Percentiles rank a stretch among this genome's conserved stretches.
phyloP scores from a whole-genome alignment of 2,329 filamentous ascomycete species.

The Zymoseptoria crescenta region DNA sequence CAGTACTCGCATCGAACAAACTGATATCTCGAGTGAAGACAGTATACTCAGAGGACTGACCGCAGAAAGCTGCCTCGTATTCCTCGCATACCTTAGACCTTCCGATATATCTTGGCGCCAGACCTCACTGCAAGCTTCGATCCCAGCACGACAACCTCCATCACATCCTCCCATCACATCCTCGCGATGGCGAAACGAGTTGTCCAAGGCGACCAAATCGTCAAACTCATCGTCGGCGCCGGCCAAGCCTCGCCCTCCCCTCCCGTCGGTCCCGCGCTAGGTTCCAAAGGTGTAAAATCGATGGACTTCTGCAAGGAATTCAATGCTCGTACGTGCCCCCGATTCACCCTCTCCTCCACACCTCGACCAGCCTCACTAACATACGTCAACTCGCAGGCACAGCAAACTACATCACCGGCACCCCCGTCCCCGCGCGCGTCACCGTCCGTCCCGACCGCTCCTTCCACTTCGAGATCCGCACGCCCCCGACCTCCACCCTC shows the following conservation, averaged over 20 bases:
- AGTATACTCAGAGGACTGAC: no score
- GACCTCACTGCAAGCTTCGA: background rate
- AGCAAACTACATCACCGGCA: slow-evolving; percentile 70
- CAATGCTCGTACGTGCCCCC: slow-evolving; percentile 11
- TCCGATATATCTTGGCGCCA: background rate
- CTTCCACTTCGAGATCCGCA: slow-evolving; percentile 88
- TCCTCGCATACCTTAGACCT: background rate
- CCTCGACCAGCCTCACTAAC: slow-evolving; percentile 2
- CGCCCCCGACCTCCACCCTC: slow-evolving; percentile 82
- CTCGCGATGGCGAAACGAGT: slow-evolving; percentile 45
- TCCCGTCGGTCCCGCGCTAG: slow-evolving; percentile 89
- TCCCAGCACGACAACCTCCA: background rate
- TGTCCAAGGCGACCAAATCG: slow-evolving; percentile 60
- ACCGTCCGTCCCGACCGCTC: slow-evolving; percentile 87
- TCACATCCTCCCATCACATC: background rate
- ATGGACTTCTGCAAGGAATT: slow-evolving; percentile 44
- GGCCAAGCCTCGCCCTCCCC: slow-evolving; percentile 92
- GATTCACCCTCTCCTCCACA: background rate
- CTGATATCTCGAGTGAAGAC: no score
- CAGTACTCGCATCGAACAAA: background rate
- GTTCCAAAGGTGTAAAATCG: slow-evolving; percentile 95
- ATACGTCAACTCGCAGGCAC: slow-evolving; percentile 47
- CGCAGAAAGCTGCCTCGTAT: background rate
- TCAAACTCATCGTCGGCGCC: slow-evolving; percentile 96
- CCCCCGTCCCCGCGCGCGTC: slow-evolving; percentile 82